These are phyloP conservation scores for Amanita inopinata DNA, from an alignment of 768 basidiomycete species.

Conservation along the genomic window DNA sequence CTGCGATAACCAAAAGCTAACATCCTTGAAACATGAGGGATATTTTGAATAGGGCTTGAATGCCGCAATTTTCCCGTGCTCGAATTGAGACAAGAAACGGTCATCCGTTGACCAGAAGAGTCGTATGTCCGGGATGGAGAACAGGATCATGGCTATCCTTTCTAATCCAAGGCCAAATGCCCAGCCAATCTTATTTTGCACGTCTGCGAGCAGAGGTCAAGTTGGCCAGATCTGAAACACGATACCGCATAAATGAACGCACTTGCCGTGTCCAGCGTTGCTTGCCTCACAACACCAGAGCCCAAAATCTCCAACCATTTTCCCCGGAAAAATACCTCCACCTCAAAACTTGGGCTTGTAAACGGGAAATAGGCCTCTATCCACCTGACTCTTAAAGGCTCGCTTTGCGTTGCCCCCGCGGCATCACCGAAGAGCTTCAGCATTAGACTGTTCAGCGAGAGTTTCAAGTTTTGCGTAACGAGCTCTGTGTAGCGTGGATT, in stretches of 20 bases:
- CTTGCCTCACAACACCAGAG: slow-evolving; percentile 84
- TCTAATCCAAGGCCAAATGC: slow-evolving; percentile 97
- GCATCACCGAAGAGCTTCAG: slow-evolving; percentile 68
- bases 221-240: slow-evolving; percentile 15
- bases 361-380: slow-evolving; percentile 98
- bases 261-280: slow-evolving; percentile 84
- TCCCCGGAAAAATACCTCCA: slow-evolving; percentile 92
- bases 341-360: slow-evolving; percentile 95
- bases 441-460: slow-evolving; percentile 81
- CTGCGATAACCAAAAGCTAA: slow-evolving; percentile 84
- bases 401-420: slow-evolving; percentile 36
- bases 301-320: slow-evolving; percentile 98
- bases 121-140: slow-evolving; percentile 94
- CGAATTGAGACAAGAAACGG: slow-evolving; percentile 85
- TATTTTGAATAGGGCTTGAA: slow-evolving; percentile 93
- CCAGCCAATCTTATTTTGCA: slow-evolving; percentile 86
- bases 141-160: slow-evolving; percentile 96
- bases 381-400: slow-evolving; percentile 88
- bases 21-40: slow-evolving; percentile 88
- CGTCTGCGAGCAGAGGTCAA: slow-evolving; percentile 33
- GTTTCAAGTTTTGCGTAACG: slow-evolving; percentile 79
- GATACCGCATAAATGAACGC: slow-evolving; percentile 25
- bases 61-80: slow-evolving; percentile 58
- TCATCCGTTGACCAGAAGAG: slow-evolving; percentile 92
- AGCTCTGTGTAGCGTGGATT: slow-evolving; percentile 64